Base-by-base conservation (phyloP, 495 filamentous ascomycete genomes). In the Penicillium tannophilum region DNA sequence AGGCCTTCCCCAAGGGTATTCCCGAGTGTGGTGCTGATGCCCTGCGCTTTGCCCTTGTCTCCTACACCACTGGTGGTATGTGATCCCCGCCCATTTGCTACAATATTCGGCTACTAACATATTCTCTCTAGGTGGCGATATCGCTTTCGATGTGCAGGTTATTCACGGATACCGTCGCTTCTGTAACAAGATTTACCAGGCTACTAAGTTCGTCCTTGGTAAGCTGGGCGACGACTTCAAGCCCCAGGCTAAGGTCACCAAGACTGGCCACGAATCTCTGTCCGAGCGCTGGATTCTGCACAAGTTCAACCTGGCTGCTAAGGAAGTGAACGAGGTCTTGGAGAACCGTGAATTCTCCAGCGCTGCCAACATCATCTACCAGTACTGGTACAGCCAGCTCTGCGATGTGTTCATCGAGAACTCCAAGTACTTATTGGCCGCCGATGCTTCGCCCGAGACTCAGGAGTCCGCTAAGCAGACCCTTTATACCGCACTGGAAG, bases 161-260 rank as follows among this genome's bases (percentile, higher is more conserved):
- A 91, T 96, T 64, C 83, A 90, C 63, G 88, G 82, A 39, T 93
- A 94, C 77, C 82, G 91, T 50, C 84, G 88, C 55, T 95, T 96
- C 83, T 79, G 91, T 73, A 96, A 96, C 80, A 95, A 96, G 80
- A 90, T 96, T 62, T 95, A 91, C 77, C 89, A 93, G 73, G 91
- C 91, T 31, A 91, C 86, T 54, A 95, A 94, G 77, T 96, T 86
- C 66, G 90, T 92, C 9, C 80, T 94, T 57, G 89, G 91, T 56
- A 88, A 90, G 63, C 72, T 96, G 20, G 86, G 83, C 7, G 79
- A 85, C 14, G 86, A 87, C 68, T 94, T 90, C 68, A 79, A 82
- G 42, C 91, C 91, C 31, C 79, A 78, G 56, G 65, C 79, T 33
- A 79, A 78, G 9, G 69, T 68, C 28, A 68, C 73, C 14, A 83